Evolutionary conservation across 2,329 filamentous ascomycete genomes (phyloP).

Genomic region (Seiridium unicorne): DNA sequence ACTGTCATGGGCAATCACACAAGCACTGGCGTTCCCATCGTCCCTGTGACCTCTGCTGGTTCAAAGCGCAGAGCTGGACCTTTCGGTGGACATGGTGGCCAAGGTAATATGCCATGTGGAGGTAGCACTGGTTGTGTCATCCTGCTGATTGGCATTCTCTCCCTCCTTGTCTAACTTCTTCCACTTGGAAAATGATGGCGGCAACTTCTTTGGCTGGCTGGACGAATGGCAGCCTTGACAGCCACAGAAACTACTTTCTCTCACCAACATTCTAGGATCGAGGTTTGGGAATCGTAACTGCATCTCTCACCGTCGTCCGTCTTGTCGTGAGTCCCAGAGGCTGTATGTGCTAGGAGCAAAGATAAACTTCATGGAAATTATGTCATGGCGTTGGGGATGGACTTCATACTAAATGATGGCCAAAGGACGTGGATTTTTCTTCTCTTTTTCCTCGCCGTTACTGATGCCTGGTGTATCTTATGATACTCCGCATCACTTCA

Average conservation of each 20-base stretch:
- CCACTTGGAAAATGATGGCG: neutral
- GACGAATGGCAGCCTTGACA: too few species aligned
- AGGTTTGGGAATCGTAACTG: too few species aligned
- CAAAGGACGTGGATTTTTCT: neutral
- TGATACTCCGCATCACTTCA: neutral
- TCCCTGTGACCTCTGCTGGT: neutral
- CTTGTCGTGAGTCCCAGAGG: too few species aligned
- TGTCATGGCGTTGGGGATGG: neutral
- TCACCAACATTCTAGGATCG: too few species aligned
- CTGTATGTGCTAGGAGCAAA: too few species aligned
- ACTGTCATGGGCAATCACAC: neutral
- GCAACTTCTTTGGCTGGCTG: too few species aligned
- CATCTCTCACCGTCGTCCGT: too few species aligned
- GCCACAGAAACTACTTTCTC: too few species aligned
- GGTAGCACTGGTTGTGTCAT: conserved; percentile 13
- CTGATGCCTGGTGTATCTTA: neutral
- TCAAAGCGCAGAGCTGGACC: neutral
- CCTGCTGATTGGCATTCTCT: conserved; percentile 17
- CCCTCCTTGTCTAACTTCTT: conserved; percentile 1
- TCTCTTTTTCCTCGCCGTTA: neutral
- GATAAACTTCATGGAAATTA: too few species aligned
- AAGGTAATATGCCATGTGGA: neutral
- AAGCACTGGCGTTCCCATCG: neutral
- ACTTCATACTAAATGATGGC: neutral
- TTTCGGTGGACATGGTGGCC: neutral